These are phyloP conservation scores for Cymbidium sinense DNA, from an alignment of 106 monocot species.

Conservation along the genomic window DNA sequence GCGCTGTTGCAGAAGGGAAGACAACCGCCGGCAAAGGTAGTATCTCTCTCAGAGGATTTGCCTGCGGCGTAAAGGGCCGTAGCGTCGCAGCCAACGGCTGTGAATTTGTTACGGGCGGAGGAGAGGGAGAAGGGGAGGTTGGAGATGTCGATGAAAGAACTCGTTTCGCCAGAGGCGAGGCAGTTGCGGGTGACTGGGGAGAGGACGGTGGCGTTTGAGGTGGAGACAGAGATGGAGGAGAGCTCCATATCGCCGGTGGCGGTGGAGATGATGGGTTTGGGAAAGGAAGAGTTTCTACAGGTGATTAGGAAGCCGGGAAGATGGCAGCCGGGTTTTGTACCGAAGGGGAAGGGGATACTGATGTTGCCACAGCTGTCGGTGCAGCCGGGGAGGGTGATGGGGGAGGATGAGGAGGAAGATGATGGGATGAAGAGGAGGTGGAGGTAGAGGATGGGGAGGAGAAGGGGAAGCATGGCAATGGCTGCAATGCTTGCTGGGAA, in stretches of 20 bases:
- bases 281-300: not conserved
- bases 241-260: not conserved
- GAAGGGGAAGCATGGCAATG: not conserved
- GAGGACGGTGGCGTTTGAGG: not conserved
- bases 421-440: not conserved
- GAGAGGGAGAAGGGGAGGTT: constrained; percentile 10
- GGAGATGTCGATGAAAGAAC: not conserved
- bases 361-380: not conserved
- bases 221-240: constrained; percentile 1
- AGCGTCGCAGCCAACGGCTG: constrained; percentile 11
- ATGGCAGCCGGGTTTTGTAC: not conserved
- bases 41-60: not conserved
- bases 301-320: constrained; percentile 6
- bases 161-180: not conserved
- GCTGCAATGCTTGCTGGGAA: not conserved
- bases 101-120: constrained; percentile 12
- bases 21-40: constrained; percentile 8
- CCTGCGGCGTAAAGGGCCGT: not conserved
- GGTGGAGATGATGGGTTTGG: not conserved
- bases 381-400: not conserved
- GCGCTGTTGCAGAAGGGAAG: constrained; percentile 2
- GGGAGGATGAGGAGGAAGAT: not conserved
- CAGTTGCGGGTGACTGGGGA: not conserved
- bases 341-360: constrained; percentile 7
- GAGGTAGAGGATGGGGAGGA: not conserved